Base-by-base conservation (phyloP, 805 yeast genomes). In the Starmerella bombicola region DNA sequence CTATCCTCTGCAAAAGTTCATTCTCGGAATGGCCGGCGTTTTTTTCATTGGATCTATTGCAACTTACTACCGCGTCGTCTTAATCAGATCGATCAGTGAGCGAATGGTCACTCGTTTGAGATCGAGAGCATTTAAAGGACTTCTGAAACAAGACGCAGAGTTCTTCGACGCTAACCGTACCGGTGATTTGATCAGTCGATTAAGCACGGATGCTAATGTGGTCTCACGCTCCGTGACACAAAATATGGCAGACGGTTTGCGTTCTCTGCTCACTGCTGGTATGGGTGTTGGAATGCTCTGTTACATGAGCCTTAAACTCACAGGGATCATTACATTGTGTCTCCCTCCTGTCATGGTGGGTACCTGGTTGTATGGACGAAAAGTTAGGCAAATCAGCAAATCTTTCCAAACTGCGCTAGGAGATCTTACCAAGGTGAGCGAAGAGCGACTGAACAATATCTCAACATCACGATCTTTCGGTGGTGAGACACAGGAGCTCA, bases 211-310 rank as follows among this genome's bases (percentile, higher is more conserved):
- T 58, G 80, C 95, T 1, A 83, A 85, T 23, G 75, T 88, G 33
- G 93, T 88, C 12, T 73, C 95, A 5, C 74, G 78, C 53, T 76
- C 95, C 0, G 73, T 88, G 16, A 83, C 95, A 25, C 88, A 80
- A 51, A 86, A 88, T 57, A 69, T 88, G 19, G 78, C 91, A 42
- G 96, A 88, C 57, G 97, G 97, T n/a, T 69, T 85, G 28, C 66
- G 96, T 43, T 77, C 96, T 0, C 58, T 76, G 1, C 74, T 88
- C 17, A 76, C 84, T 52, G 95, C 95, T 1, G 66, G 72, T 35
- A 93, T 83, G 30, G 97, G 96, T 5, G 64, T 86, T 35, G 72
- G 82, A 3, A 84, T 86, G 95, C 88, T 88, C 97, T 66, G 82
- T 47, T 74, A 74, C 51, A 91, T 86, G 8, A 78, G 91, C 29